These are phyloP conservation scores for Aureobasidium sp. DNA, from an alignment of 2,329 filamentous ascomycete genomes.

Conservation along the genomic window DNA sequence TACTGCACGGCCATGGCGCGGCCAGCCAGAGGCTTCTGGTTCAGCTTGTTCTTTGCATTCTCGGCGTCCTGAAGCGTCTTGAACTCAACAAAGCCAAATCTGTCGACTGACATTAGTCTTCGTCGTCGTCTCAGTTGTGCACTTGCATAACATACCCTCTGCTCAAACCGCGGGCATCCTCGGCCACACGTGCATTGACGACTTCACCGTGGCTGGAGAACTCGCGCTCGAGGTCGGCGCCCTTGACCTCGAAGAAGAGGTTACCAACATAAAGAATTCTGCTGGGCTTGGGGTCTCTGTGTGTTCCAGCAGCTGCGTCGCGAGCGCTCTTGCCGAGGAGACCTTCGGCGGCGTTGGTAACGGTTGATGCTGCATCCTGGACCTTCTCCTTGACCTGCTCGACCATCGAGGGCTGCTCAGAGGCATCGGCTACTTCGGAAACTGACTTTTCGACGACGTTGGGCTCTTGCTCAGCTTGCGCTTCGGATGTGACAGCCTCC, in stretches of 20 bases:
- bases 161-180: conserved; percentile 57
- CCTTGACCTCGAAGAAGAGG: conserved; percentile 61
- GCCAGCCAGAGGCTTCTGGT: conserved; percentile 57
- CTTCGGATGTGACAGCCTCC: conserved; percentile 18
- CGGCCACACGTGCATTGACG: conserved; percentile 47
- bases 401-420: background rate
- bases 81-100: conserved; percentile 62
- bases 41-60: conserved; percentile 50
- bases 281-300: conserved; percentile 25
- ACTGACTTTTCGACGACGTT: conserved; percentile 21
- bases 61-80: conserved; percentile 46
- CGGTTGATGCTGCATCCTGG: conserved; percentile 15
- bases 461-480: conserved; percentile 9
- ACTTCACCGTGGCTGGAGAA: conserved; percentile 55
- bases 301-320: conserved; percentile 21
- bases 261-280: conserved; percentile 60
- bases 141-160: conserved; percentile 51
- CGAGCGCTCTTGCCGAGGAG: conserved; percentile 18
- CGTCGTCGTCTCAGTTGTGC: too few species aligned
- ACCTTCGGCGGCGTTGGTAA: conserved; percentile 20
- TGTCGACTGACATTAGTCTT: conserved; percentile 26
- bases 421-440: conserved; percentile 11
- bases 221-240: conserved; percentile 52
- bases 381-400: conserved; percentile 18
- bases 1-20: conserved; percentile 58